Conservation (phyloP, 2,329 filamentous ascomycete species). For the Beauveria australis region DNA sequence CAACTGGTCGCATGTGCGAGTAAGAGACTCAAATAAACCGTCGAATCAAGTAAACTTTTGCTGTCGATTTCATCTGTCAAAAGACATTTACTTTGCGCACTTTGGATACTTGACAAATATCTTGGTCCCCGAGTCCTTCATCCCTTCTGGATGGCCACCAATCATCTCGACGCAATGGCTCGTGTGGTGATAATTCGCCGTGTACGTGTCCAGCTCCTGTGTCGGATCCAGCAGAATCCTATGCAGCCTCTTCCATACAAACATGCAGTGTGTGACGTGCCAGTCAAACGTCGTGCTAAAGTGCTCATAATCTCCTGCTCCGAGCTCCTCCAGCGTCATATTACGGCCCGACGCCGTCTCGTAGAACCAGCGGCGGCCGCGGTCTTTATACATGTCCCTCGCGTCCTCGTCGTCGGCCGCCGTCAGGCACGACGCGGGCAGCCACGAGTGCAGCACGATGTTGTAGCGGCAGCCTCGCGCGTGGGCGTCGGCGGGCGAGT, state of each 20-base stretch:
- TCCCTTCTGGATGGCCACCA: conserved; percentile 9
- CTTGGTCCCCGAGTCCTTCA: conserved; percentile 15
- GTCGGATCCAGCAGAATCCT: conserved; percentile 14
- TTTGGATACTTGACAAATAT: conserved; percentile 16
- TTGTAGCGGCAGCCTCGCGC: conserved; percentile 14
- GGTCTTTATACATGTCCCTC: conserved; percentile 15
- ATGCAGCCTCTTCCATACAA: conserved; percentile 17
- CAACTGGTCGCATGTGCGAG: too few species aligned
- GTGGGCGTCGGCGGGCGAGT: conserved; percentile 13
- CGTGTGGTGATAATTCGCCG: conserved; percentile 16
- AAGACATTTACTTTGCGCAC: conserved; percentile 9
- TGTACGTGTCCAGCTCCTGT: conserved; percentile 16
- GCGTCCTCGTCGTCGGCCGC: conserved; percentile 17
- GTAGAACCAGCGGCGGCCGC: conserved; percentile 13
- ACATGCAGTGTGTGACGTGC: conserved; percentile 18
- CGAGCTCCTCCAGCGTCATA: conserved; percentile 15
- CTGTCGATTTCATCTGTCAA: not conserved
- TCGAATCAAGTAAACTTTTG: too few species aligned
- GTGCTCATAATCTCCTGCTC: conserved; percentile 13
- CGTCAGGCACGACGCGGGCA: conserved; percentile 15
- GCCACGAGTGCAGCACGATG: conserved; percentile 17
- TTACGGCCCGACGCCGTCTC: conserved; percentile 10
- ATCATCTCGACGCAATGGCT: conserved; percentile 18
- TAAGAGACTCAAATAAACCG: too few species aligned
- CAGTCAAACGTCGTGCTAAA: conserved; percentile 16